These are phyloP conservation scores for Mrakiaceae sp. DNA, from an alignment of 1,284 basidiomycete genomes.

Conservation along the genomic window DNA sequence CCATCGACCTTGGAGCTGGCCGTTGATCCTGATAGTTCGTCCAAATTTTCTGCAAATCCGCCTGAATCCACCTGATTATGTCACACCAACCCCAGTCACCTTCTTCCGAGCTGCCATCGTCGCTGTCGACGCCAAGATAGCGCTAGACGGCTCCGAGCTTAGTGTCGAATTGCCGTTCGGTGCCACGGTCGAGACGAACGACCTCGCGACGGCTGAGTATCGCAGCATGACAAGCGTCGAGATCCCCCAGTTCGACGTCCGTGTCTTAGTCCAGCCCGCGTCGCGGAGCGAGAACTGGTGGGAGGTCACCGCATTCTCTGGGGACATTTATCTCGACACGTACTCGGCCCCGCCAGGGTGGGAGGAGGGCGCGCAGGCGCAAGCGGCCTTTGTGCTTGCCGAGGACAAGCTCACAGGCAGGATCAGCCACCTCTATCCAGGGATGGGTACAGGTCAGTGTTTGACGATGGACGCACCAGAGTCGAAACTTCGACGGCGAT, in stretches of 20 bases:
- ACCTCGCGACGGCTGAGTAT: conserved; percentile 25
- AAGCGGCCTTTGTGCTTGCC: conserved; percentile 53
- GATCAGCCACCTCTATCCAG: too few species aligned
- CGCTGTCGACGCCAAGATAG: conserved; percentile 47
- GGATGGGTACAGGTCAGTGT: too few species aligned
- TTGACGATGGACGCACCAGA: too few species aligned
- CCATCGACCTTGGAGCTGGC: conserved; percentile 53
- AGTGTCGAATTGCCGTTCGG: conserved; percentile 50
- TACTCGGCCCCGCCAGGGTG: conserved; percentile 55
- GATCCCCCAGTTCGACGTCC: conserved; percentile 42
- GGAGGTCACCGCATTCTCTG: conserved; percentile 48
- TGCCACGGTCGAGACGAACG: conserved; percentile 30
- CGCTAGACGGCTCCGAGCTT: conserved; percentile 44
- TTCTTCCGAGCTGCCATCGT: conserved; percentile 54
- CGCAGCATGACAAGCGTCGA: conserved; percentile 48
- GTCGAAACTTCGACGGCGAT: too few species aligned
- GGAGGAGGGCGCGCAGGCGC: conserved; percentile 43
- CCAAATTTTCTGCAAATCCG: neutral
- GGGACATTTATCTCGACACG: conserved; percentile 54
- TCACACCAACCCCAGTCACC: conserved; percentile 42
- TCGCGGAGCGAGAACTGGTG: conserved; percentile 45
- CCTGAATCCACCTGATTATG: neutral
- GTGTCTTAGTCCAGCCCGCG: conserved; percentile 14
- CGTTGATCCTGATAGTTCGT: conserved; percentile 61
- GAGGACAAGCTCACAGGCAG: conserved; percentile 53